These are phyloP conservation scores for Skeletonema tropicum DNA, from an alignment of 108 stramenopile species.

Conservation along the genomic window DNA sequence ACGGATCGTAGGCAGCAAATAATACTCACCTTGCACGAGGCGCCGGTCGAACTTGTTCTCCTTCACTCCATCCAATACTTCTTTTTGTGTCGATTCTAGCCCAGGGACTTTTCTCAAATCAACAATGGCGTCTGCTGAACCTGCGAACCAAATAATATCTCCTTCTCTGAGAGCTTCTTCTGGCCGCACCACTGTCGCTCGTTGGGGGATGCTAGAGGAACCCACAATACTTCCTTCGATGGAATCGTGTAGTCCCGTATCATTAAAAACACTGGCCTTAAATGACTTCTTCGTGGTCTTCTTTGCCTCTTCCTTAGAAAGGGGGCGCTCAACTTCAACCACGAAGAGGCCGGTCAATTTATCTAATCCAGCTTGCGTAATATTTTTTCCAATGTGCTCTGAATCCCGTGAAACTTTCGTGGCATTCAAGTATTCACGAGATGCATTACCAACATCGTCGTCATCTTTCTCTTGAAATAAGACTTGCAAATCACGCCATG, in stretches of 20 bases:
- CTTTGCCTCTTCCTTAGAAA: background rate
- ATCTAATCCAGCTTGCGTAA: constrained; percentile 61
- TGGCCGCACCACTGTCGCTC: constrained; percentile 70
- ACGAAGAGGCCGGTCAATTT: constrained; percentile 74
- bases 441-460: constrained; percentile 7
- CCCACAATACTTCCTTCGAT: constrained; percentile 3
- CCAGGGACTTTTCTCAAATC: constrained; percentile 82
- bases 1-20: background rate
- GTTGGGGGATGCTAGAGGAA: constrained; percentile 48
- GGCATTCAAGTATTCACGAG: constrained; percentile 77
- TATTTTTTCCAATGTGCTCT: constrained; percentile 54
- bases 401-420: constrained; percentile 70
- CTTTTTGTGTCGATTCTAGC: constrained; percentile 63
- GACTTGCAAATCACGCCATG: constrained; percentile 75
- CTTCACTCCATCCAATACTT: constrained; percentile 74
- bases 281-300: background rate
- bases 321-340: constrained; percentile 80
- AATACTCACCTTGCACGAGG: constrained; percentile 59
- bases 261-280: background rate
- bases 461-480: constrained; percentile 37
- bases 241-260: background rate
- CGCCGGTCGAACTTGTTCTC: constrained; percentile 76
- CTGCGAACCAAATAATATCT: constrained; percentile 81
- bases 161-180: constrained; percentile 60
- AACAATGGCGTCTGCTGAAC: constrained; percentile 48